Conservation (phyloP, 345 rosid genomes). For the Murraya koenigii region DNA sequence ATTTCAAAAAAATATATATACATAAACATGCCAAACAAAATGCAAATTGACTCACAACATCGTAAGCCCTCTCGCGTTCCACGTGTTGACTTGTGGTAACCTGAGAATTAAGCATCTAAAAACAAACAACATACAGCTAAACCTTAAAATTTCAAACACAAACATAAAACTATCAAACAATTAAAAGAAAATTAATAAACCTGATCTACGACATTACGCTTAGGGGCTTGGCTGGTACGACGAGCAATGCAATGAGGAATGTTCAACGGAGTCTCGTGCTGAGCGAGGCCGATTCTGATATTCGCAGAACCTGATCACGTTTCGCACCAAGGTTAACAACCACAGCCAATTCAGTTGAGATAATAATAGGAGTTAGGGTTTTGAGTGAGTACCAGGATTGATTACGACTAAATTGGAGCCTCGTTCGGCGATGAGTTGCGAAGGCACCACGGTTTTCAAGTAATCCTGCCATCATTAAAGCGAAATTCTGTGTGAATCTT, state of each 20-base stretch:
- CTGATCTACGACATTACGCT: constrained; percentile 65
- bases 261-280: constrained; percentile 65
- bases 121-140: neutral
- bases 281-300: constrained; percentile 78
- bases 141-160: neutral
- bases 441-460: constrained; percentile 86
- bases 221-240: constrained; percentile 41
- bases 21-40: neutral
- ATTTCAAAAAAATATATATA: neutral
- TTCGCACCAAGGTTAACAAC: neutral
- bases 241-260: constrained; percentile 88
- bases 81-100: constrained; percentile 68
- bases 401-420: constrained; percentile 87
- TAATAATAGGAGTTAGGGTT: constrained; percentile 1
- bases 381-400: constrained; percentile 57
- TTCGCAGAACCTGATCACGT: constrained; percentile 57
- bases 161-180: neutral
- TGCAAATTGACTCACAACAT: constrained; percentile 48
- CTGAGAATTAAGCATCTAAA: constrained; percentile 75
- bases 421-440: constrained; percentile 80
- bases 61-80: constrained; percentile 86
- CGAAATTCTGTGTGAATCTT: neutral
- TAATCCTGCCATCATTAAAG: constrained; percentile 63
- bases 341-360: neutral
- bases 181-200: constrained; percentile 22